phyloP scores from a whole-genome alignment of 1,284 basidiomycete genomes.

The Ceratobasidium sp. region DNA sequence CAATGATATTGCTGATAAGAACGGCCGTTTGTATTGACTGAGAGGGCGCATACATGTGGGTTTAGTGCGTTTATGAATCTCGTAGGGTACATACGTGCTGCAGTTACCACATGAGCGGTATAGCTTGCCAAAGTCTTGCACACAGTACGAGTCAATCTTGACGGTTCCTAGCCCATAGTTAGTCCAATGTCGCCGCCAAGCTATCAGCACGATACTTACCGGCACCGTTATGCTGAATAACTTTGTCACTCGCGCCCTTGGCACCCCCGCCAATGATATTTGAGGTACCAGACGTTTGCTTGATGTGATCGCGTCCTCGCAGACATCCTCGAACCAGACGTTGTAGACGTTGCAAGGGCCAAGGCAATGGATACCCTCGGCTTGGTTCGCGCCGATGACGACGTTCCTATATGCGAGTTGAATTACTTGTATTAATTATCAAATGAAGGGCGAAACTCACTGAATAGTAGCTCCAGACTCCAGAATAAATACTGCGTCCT shows the following conservation, averaged over 20 bases:
- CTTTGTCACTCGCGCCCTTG: constrained; percentile 36
- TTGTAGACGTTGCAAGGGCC: constrained; percentile 53
- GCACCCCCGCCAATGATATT: constrained; percentile 37
- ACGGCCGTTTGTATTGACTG: constrained; percentile 44
- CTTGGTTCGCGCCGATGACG: constrained; percentile 53
- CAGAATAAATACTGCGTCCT: constrained; percentile 38
- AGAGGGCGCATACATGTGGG: no score
- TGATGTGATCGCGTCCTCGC: constrained; percentile 49
- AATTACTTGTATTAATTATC: no score
- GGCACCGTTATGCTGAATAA: constrained; percentile 37
- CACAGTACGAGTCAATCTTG: constrained; percentile 22
- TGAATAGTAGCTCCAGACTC: constrained; percentile 51
- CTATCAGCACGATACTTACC: neutral
- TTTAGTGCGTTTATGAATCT: no score
- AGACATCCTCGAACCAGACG: no score
- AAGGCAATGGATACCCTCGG: constrained; percentile 55
- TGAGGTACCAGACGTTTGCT: constrained; percentile 21
- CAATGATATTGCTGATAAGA: constrained; percentile 43
- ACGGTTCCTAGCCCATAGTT: constrained; percentile 7
- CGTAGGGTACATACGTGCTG: no score
- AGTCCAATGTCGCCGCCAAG: no score
- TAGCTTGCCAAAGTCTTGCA: no score
- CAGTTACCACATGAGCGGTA: no score
- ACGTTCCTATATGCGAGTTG: constrained; percentile 44
- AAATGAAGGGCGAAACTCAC: no score